These are phyloP conservation scores for Trichoderma simmonsii DNA, from an alignment of 2,329 filamentous ascomycete genomes.

Conservation along the genomic window DNA sequence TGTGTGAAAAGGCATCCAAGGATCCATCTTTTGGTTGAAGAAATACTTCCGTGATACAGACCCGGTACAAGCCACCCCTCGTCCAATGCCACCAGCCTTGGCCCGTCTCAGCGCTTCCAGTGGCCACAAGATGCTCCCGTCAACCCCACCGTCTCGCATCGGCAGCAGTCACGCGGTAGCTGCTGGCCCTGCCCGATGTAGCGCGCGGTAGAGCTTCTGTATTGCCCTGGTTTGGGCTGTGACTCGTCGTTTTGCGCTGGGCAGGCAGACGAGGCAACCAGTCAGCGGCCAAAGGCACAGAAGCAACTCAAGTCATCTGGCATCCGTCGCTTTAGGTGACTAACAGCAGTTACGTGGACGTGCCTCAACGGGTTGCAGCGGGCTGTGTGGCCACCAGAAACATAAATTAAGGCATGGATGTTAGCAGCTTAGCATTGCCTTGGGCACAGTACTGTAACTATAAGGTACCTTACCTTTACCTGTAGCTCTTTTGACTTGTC, in stretches of 20 bases:
- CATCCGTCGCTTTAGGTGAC: neutral
- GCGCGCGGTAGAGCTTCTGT: neutral
- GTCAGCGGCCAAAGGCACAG: neutral
- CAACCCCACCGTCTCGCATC: slow-evolving; percentile 10
- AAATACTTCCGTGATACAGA: neutral
- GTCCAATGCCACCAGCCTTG: neutral
- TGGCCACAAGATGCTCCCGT: neutral
- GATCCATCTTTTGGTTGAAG: neutral
- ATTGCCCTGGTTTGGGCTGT: neutral
- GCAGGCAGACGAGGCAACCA: slow-evolving; percentile 8
- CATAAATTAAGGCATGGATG: neutral
- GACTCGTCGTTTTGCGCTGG: neutral
- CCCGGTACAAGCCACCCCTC: neutral
- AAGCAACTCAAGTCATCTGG: neutral
- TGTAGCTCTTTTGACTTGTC: neutral
- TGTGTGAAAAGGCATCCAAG: neutral
- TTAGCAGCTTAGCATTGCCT: neutral
- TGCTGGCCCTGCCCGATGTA: neutral
- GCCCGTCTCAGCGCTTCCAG: neutral
- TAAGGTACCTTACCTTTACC: neutral
- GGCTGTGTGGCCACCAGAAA: neutral
- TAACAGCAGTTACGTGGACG: neutral
- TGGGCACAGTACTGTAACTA: neutral
- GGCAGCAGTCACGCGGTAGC: slow-evolving; percentile 1
- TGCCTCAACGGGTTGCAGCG: neutral